Evolutionary conservation across 345 rosid species (phyloP), one percentile per base, ranked within the genome.

Genomic region (Psidium friedrichsthalianum): DNA sequence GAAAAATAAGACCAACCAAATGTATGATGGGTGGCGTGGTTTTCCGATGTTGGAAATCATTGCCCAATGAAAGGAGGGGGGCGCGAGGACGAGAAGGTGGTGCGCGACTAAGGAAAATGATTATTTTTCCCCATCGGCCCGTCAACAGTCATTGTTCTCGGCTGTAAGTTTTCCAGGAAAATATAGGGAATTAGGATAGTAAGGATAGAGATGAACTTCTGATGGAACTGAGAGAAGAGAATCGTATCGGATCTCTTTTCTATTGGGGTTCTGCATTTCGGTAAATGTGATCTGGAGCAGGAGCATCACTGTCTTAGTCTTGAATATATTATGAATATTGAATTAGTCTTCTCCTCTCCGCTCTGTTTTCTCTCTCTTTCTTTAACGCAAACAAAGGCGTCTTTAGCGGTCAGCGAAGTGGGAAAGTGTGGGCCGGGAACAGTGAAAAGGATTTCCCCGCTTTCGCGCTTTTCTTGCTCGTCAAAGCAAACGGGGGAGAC

Each of bases 371-470:
- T 36, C 36, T 36, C 36, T 36, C 6, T 8, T 8, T 36, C 18
- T 69, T 20, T 20, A 69, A 36, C 9, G 25, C n/a, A 18, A 51
- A 44, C 82, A 54, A 85, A 82, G 86, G 89, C 85, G 87, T 90
- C 91, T 93, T 90, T 91, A 86, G 89, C 89, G 95, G 94, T 90
- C 93, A 89, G 92, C 87, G 91, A 90, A 92, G 92, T 87, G 89
- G 98, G 91, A 93, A 94, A 94, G 96, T 90, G 89, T 29, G 88
- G 89, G 89, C 87, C 91, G 84, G n/a, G 29, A 88, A 93, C 93
- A 93, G 97, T 91, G 85, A 86, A 91, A 86, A 92, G 85, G 47
- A 56, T 87, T 40, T 14, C 12, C 12, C 21, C 83, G 74, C 49
- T 80, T 49, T 56, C 64, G 13, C 74, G 36, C 32, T 54, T 76